Evolutionary conservation across 2,329 filamentous ascomycete genomes (phyloP).

Genomic region (Scedosporium apiospermum): DNA sequence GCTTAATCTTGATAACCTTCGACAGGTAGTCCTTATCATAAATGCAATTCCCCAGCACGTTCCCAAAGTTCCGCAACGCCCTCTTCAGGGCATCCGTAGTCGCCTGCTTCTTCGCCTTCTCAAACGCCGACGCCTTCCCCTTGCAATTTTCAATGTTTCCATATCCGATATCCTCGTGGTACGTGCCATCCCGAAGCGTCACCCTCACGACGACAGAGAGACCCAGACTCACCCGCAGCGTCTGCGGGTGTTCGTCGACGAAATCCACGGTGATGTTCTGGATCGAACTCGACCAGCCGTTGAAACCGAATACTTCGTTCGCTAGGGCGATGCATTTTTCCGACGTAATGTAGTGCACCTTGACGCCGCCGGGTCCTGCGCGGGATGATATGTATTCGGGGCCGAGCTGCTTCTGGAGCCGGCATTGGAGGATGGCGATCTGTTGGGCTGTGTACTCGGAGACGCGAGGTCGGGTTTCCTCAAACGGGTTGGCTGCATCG

Average conservation of each 20-base stretch:
- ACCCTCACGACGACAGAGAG: constrained; percentile 86
- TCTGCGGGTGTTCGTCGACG: constrained; percentile 75
- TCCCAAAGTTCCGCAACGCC: constrained; percentile 83
- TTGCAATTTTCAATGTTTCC: constrained; percentile 94
- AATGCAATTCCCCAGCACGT: constrained; percentile 94
- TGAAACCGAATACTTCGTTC: constrained; percentile 94
- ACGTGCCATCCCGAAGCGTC: constrained; percentile 87
- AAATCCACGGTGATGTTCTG: constrained; percentile 93
- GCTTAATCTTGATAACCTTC: constrained; percentile 85
- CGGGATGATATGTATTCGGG: constrained; percentile 92
- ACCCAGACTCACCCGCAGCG: constrained; percentile 71
- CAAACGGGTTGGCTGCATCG: constrained; percentile 66
- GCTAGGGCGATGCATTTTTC: constrained; percentile 94
- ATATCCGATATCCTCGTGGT: constrained; percentile 94
- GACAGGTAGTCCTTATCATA: constrained; percentile 93
- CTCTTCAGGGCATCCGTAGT: constrained; percentile 91
- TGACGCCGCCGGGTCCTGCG: constrained; percentile 71
- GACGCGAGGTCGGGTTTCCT: constrained; percentile 58
- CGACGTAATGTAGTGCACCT: constrained; percentile 88
- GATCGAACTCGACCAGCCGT: constrained; percentile 95
- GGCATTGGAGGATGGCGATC: constrained; percentile 77
- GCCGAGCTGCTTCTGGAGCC: constrained; percentile 85
- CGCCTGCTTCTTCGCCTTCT: constrained; percentile 98
- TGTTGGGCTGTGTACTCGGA: constrained; percentile 81
- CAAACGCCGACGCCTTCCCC: constrained; percentile 89